Evolutionary conservation across 2,329 filamentous ascomycete species (phyloP).

Genomic region (Didymella pinodella): DNA sequence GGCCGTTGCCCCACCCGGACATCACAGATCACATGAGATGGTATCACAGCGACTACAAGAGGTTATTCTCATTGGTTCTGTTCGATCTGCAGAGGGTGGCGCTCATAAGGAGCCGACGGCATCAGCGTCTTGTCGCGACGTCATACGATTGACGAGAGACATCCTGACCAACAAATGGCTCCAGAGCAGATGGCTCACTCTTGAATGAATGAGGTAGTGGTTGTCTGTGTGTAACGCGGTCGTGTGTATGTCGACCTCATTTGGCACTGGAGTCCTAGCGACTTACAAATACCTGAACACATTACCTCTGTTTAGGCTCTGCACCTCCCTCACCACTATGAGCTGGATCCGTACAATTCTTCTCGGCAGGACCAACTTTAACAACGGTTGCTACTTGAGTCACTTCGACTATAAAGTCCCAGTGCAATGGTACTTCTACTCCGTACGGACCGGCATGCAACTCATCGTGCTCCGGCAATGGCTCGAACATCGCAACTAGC

Average conservation of each 20-base stretch:
- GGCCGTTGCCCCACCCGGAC: conserved; percentile 22
- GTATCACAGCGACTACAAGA: conserved; percentile 12
- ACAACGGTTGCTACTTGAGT: not conserved
- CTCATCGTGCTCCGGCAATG: conserved; percentile 21
- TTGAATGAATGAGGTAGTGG: not conserved
- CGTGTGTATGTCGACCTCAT: not conserved
- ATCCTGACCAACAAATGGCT: conserved; percentile 8
- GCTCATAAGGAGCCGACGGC: not conserved
- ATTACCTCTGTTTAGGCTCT: not conserved
- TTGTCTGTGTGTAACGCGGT: not conserved
- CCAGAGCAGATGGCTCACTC: not conserved
- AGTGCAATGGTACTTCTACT: conserved; percentile 21
- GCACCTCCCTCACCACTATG: not conserved
- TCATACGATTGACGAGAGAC: not conserved
- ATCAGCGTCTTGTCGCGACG: not conserved
- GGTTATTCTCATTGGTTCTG: conserved; percentile 16
- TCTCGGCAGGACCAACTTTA: not conserved
- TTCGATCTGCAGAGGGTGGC: not conserved
- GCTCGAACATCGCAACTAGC: not conserved
- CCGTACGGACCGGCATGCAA: conserved; percentile 23
- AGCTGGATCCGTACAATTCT: not conserved
- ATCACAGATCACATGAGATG: conserved; percentile 20
- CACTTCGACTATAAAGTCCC: conserved; percentile 12
- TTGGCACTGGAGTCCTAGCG: not conserved
- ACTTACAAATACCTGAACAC: not conserved